Conservation (phyloP, 305 asterid genomes). For the Plantago coronopus region DNA sequence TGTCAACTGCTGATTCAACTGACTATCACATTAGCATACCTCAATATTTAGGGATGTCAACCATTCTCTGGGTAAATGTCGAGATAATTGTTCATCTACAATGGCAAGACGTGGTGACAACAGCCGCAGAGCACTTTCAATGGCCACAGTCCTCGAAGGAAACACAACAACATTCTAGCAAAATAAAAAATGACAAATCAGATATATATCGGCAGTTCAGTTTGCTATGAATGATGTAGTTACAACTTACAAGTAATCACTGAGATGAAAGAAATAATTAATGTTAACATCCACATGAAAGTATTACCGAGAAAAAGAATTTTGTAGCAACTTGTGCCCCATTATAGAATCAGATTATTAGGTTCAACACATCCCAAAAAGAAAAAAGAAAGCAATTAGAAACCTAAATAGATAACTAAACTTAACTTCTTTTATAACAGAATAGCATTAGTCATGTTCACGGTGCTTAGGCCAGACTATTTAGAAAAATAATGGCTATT, state of each 20-base stretch:
- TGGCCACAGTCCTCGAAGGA: constrained; percentile 87
- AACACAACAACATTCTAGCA: constrained; percentile 73
- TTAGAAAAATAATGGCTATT: too few species aligned
- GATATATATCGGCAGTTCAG: not conserved
- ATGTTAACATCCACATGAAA: too few species aligned
- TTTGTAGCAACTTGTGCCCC: too few species aligned
- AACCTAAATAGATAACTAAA: too few species aligned
- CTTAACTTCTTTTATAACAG: too few species aligned
- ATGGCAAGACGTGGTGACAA: constrained; percentile 88
- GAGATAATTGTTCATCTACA: constrained; percentile 79
- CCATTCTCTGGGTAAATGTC: constrained; percentile 83
- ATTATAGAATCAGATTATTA: too few species aligned
- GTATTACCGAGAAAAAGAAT: too few species aligned
- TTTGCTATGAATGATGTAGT: constrained; percentile 3
- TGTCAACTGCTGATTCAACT: constrained; percentile 12
- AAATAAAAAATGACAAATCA: constrained; percentile 25
- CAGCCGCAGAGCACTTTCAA: constrained; percentile 79
- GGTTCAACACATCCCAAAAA: too few species aligned
- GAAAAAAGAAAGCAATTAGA: too few species aligned
- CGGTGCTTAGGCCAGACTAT: too few species aligned
- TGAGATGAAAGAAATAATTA: constrained; percentile 1
- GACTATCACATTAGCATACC: constrained; percentile 39
- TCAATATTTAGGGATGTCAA: constrained; percentile 69
- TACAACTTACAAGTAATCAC: constrained; percentile 8
- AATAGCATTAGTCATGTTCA: too few species aligned